Evolutionary conservation across 305 asterid genomes (phyloP).

Genomic region (Solanum hybrid): DNA sequence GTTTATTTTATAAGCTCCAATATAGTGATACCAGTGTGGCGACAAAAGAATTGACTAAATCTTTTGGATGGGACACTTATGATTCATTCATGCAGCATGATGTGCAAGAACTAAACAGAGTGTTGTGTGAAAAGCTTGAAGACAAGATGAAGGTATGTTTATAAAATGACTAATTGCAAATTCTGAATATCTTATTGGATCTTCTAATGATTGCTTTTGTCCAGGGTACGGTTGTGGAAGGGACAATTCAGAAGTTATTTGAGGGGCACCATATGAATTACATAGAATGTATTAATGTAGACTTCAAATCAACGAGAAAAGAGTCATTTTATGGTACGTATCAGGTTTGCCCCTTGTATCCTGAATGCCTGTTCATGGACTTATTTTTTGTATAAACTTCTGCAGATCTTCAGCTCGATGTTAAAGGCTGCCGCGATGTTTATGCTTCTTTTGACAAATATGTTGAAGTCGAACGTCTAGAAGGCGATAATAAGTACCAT

Average conservation of each 20-base stretch:
- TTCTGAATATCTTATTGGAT: not conserved
- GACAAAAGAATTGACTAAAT: constrained; percentile 85
- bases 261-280: constrained; percentile 92
- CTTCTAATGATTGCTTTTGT: constrained; percentile 13
- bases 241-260: constrained; percentile 89
- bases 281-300: constrained; percentile 78
- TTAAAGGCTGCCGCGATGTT: constrained; percentile 88
- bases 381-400: constrained; percentile 11
- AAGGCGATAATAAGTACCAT: constrained; percentile 90
- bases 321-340: constrained; percentile 52
- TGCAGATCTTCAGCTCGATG: constrained; percentile 95
- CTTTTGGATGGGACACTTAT: constrained; percentile 91
- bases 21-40: constrained; percentile 81
- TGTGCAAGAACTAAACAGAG: constrained; percentile 87
- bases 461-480: constrained; percentile 95
- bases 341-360: constrained; percentile 15
- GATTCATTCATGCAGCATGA: constrained; percentile 96
- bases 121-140: constrained; percentile 84
- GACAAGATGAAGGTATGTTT: constrained; percentile 81
- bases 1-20: constrained; percentile 87
- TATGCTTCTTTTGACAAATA: constrained; percentile 94
- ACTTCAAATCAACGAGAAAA: constrained; percentile 56
- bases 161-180: not conserved
- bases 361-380: not conserved
- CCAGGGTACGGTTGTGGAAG: constrained; percentile 91